These are phyloP conservation scores for Aspergillus steynii DNA, from an alignment of 495 filamentous ascomycete genomes.

Conservation along the genomic window DNA sequence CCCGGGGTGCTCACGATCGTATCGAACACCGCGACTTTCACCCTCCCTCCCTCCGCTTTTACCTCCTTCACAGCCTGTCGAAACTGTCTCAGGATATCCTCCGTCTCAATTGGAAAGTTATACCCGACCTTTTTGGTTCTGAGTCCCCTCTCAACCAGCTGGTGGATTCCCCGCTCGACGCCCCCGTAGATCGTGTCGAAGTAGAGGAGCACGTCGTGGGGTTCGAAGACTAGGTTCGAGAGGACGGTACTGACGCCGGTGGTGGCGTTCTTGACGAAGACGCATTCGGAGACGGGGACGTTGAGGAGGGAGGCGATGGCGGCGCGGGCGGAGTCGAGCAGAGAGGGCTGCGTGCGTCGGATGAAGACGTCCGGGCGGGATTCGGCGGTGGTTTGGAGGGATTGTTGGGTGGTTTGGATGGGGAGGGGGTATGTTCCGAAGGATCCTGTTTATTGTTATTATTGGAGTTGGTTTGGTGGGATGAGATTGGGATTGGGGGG, in stretches of 20 bases:
- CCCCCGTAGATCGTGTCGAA: conserved; percentile 79
- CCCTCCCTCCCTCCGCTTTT: conserved; percentile 43
- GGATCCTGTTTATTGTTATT: conserved; percentile 55
- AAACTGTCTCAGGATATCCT: conserved; percentile 56
- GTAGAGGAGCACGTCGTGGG: conserved; percentile 61
- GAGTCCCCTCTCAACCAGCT: conserved; percentile 60
- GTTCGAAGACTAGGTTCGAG: conserved; percentile 62
- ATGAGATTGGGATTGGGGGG: neutral
- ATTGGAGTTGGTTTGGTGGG: neutral
- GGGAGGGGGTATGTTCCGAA: conserved; percentile 71
- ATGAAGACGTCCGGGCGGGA: conserved; percentile 70
- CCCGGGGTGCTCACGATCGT: conserved; percentile 74
- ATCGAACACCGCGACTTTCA: conserved; percentile 73
- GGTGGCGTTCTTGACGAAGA: conserved; percentile 82
- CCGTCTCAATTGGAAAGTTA: conserved; percentile 61
- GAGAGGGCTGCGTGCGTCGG: conserved; percentile 56
- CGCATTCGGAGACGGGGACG: conserved; percentile 60
- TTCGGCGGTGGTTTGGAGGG: conserved; percentile 63
- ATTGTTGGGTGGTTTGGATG: conserved; percentile 57
- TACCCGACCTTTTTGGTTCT: conserved; percentile 42
- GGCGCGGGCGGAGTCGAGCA: conserved; percentile 63
- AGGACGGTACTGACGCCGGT: conserved; percentile 79
- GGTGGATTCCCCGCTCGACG: conserved; percentile 69
- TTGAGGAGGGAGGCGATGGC: conserved; percentile 65
- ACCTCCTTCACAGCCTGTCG: conserved; percentile 44